Evolutionary conservation across 192 early-diverging fungal genomes (phyloP).

Genomic region (Borealophlyctis nickersoniae): DNA sequence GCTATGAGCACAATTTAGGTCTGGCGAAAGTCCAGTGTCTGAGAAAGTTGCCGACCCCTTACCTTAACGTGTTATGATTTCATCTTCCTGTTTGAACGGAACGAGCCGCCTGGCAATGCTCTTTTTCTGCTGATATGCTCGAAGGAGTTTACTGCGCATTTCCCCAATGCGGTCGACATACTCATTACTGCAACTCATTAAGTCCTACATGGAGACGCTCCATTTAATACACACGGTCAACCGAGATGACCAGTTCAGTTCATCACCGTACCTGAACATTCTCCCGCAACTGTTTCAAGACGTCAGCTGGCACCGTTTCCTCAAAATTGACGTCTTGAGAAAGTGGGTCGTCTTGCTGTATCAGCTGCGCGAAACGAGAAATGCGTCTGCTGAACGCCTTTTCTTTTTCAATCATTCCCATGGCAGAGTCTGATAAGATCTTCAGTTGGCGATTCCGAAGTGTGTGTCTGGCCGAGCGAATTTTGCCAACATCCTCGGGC

Average conservation of each 20-base stretch:
- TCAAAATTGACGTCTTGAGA: conserved; percentile 56
- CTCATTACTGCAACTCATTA: conserved; percentile 57
- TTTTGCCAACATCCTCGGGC: conserved; percentile 48
- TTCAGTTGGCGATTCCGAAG: conserved; percentile 54
- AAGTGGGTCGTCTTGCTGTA: conserved; percentile 54
- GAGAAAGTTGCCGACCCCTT: too few species aligned
- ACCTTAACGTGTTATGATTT: too few species aligned
- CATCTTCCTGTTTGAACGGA: conserved; percentile 10
- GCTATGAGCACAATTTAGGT: too few species aligned
- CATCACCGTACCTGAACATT: conserved; percentile 7
- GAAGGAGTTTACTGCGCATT: conserved; percentile 48
- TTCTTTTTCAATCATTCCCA: conserved; percentile 65
- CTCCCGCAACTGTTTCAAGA: conserved; percentile 20
- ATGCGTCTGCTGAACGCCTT: conserved; percentile 57
- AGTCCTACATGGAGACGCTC: conserved; percentile 43
- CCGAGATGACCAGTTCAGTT: not conserved
- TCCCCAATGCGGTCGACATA: conserved; percentile 53
- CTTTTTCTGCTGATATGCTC: conserved; percentile 49
- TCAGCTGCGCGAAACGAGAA: conserved; percentile 38
- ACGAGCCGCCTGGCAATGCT: conserved; percentile 25
- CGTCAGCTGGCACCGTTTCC: conserved; percentile 28
- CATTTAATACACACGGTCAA: not conserved
- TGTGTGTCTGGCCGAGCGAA: conserved; percentile 48
- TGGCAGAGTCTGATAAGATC: conserved; percentile 49
- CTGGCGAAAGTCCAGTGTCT: too few species aligned